Evolutionary conservation across 2,329 filamentous ascomycete species (phyloP), one percentile per base, ranked within the genome.

Genomic region (Aureobasidium sp.): DNA sequence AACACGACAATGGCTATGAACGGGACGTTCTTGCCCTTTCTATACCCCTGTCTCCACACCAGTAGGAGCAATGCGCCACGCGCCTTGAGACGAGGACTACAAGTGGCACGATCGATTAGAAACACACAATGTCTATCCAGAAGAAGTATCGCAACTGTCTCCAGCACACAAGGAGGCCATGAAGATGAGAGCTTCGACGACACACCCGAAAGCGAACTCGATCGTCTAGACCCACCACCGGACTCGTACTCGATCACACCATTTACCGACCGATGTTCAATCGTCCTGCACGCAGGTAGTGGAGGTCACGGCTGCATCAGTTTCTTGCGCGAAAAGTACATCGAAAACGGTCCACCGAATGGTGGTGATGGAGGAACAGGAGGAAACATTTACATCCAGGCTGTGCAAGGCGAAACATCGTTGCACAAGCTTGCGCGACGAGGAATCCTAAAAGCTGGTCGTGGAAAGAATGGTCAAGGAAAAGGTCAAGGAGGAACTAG

Each of bases 251-350:
- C 89, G 17, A 80, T 87, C 36, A 85, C 90, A 4, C 88, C 87
- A 48, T 99, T 99, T 71, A 87, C 90, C 62, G 94, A 99, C 76
- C 88, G 90, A 72, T 92, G 92, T 61, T 84, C 84, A 8, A 76
- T 97, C 32, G 89, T 84, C 0, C 75, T 97, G 3, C 83, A 88
- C 68, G 89, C 92, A 20, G 94, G 94, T 9, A 77, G 80, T 2
- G 94, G 94, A 29, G 94, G 94, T 9, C 87, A 94, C 71, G 94
- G 94, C 66, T 99, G 94, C 71, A 90, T 97, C 56, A 94, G 94
- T 0, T 99, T 97, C 72, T 78, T 95, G 47, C 87, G 93, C 23
- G 94, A 99, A 70, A 93, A 93, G 66, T 97, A 89, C 74, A 81
- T 97, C 34, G 84, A 87, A 48, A 87, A 96, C 66, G 94, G 94